Evolutionary conservation across 148 eudicot species (phyloP).

Genomic region (Agrostemma githago): DNA sequence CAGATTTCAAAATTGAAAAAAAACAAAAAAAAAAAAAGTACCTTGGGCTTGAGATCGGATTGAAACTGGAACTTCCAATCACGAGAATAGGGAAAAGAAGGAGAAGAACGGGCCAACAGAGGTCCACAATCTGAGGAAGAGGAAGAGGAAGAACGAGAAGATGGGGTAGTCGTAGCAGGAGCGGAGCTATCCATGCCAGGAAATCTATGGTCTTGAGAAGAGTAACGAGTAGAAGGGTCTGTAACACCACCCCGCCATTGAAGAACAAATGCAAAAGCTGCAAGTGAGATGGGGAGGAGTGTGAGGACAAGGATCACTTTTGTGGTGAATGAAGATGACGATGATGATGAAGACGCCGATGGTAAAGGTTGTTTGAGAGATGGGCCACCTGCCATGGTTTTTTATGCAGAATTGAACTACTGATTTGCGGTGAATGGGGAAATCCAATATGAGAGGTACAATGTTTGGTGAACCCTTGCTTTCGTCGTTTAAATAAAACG

Average conservation of each 20-base stretch:
- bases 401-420: too few relatives aligned
- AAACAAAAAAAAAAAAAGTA: constrained; percentile 18
- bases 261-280: constrained; percentile 73
- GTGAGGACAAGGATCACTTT: constrained; percentile 72
- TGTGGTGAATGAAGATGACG: constrained; percentile 41
- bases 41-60: constrained; percentile 84
- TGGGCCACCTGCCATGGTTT: constrained; percentile 54
- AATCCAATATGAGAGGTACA: too few relatives aligned
- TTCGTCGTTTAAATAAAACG: too few relatives aligned
- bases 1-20: constrained; percentile 11
- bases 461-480: too few relatives aligned
- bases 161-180: constrained; percentile 25
- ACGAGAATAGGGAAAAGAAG: constrained; percentile 58
- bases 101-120: constrained; percentile 35
- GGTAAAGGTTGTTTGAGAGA: constrained; percentile 36
- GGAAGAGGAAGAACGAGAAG: constrained; percentile 9
- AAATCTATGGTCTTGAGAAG: constrained; percentile 57
- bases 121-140: constrained; percentile 46
- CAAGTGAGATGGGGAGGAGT: constrained; percentile 70
- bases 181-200: constrained; percentile 80
- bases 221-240: constrained; percentile 71
- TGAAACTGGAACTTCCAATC: constrained; percentile 67
- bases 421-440: too few relatives aligned
- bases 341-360: constrained; percentile 30
- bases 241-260: constrained; percentile 92